Evolutionary conservation across 805 yeast species (phyloP).

Genomic region (Kodamaea kaohsiungensis): DNA sequence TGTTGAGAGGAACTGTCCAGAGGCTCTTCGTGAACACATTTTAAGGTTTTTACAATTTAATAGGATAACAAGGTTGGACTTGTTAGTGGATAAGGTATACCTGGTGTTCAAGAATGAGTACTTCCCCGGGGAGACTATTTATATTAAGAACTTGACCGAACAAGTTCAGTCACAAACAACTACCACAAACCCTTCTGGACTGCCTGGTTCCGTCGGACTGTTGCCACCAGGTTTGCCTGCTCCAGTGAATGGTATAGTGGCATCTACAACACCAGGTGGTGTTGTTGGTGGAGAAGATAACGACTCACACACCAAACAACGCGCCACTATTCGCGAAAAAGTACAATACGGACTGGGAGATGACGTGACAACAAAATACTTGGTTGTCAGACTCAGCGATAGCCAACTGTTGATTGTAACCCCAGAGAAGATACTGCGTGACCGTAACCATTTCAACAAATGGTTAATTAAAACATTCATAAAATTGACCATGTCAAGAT

Average conservation of each 20-base stretch:
- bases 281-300: slow-evolving; percentile 9
- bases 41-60: slow-evolving; percentile 81
- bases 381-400: slow-evolving; percentile 60
- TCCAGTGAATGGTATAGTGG: background rate
- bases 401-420: slow-evolving; percentile 67
- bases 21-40: slow-evolving; percentile 90
- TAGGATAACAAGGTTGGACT: slow-evolving; percentile 77
- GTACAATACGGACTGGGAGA: slow-evolving; percentile 65
- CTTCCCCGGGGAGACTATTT: slow-evolving; percentile 88
- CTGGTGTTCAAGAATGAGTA: slow-evolving; percentile 74
- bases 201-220: background rate
- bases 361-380: slow-evolving; percentile 54
- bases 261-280: background rate
- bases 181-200: background rate
- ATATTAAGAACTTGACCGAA: slow-evolving; percentile 40
- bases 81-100: slow-evolving; percentile 85
- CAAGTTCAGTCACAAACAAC: background rate
- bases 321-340: slow-evolving; percentile 79
- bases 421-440: slow-evolving; percentile 73
- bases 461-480: slow-evolving; percentile 87
- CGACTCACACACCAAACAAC: slow-evolving; percentile 27
- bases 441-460: slow-evolving; percentile 84
- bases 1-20: slow-evolving; percentile 85
- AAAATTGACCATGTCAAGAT: slow-evolving; percentile 74
- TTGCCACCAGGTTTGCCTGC: background rate